A percentile compares a stretch with the other conserved stretches of the same genome.
Evolutionary conservation across 441 rosid genomes (phyloP).

Genomic region (Arabidopsis lyrata): DNA sequence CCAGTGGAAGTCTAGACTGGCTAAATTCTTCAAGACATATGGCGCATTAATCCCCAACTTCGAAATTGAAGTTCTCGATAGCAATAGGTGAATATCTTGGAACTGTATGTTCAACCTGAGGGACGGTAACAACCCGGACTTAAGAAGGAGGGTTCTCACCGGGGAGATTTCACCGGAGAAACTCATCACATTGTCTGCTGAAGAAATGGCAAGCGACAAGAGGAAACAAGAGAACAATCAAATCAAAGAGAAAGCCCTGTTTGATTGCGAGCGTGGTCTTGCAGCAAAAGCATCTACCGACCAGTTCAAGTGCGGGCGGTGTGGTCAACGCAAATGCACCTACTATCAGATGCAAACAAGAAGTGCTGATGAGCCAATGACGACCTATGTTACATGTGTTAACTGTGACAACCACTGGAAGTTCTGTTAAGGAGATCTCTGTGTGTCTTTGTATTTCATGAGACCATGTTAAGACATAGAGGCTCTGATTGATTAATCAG

Average conservation of each 20-base stretch:
- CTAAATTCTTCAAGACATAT: too few species aligned
- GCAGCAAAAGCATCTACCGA: constrained; percentile 79
- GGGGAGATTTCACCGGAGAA: constrained; percentile 77
- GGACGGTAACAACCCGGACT: constrained; percentile 83
- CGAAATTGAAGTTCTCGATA: too few species aligned
- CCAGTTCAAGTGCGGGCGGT: constrained; percentile 83
- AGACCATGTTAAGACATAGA: constrained; percentile 22
- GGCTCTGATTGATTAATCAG: constrained; percentile 38
- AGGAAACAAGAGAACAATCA: constrained; percentile 70
- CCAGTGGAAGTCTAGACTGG: too few species aligned
- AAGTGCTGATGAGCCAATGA: constrained; percentile 98
- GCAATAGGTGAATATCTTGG: too few species aligned
- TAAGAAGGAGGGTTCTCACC: constrained; percentile 87
- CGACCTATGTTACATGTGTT: constrained; percentile 87
- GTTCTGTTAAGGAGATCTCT: constrained; percentile 63
- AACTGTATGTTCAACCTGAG: constrained; percentile 90
- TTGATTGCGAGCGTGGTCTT: constrained; percentile 68
- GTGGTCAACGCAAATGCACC: constrained; percentile 78
- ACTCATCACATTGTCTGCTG: constrained; percentile 67
- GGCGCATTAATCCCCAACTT: too few species aligned
- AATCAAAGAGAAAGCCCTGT: constrained; percentile 71
- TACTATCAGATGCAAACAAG: constrained; percentile 95
- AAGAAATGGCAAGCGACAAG: constrained; percentile 92
- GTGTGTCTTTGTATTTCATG: constrained; percentile 29
- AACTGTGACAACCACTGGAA: constrained; percentile 86